A percentile compares a stretch with the other conserved stretches of the same genome.
Evolutionary conservation across 2,329 filamentous ascomycete species (phyloP).

Genomic region (Alternaria rosae): DNA sequence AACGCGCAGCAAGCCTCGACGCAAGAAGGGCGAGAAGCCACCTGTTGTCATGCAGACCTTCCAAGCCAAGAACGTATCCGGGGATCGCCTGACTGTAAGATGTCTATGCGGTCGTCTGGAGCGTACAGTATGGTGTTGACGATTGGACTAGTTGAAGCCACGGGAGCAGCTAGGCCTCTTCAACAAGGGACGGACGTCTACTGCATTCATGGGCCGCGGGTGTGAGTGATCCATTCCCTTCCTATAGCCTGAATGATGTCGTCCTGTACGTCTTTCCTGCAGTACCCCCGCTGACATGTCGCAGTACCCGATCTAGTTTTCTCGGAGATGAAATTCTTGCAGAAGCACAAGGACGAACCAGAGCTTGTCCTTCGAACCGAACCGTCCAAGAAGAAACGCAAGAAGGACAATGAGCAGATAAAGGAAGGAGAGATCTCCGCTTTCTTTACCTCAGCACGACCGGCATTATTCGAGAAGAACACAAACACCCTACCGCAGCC

Average conservation of each 20-base stretch:
- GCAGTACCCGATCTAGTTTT: conserved; percentile 61
- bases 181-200: conserved; percentile 58
- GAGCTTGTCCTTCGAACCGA: conserved; percentile 35
- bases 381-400: conserved; percentile 38
- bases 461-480: conserved; percentile 33
- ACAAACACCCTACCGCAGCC: conserved; percentile 20
- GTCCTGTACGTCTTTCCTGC: conserved; percentile 2
- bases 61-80: conserved; percentile 54
- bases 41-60: conserved; percentile 52
- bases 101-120: conserved; percentile 6
- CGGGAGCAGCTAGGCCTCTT: conserved; percentile 55
- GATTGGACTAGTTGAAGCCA: conserved; percentile 53
- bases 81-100: conserved; percentile 57
- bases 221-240: conserved; percentile 41
- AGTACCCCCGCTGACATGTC: conserved; percentile 27
- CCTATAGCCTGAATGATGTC: conserved; percentile 2
- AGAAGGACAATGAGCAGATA: conserved; percentile 39
- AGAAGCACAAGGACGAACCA: conserved; percentile 42
- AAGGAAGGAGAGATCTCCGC: conserved; percentile 55
- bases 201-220: conserved; percentile 53
- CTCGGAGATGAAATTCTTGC: conserved; percentile 60
- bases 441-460: conserved; percentile 51
- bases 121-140: conserved; percentile 29
- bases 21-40: conserved; percentile 47
- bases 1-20: conserved; percentile 46